Percentiles rank a stretch among this genome's conserved stretches.
Evolutionary conservation across 75 land plant genomes (phyloP).

Genomic region (Pseudotsuga menziesii): DNA sequence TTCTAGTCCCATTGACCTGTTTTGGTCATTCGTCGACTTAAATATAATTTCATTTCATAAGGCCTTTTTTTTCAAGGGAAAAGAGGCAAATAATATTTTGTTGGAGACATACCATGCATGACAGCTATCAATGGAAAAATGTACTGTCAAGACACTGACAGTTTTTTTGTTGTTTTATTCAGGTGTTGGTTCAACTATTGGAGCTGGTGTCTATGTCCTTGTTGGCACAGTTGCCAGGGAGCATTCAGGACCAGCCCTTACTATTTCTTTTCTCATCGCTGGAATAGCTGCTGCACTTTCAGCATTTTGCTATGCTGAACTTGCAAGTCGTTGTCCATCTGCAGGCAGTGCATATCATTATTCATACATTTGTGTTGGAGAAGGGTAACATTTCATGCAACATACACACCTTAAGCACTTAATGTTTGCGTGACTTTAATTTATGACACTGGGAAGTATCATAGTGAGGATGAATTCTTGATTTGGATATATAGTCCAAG

Average conservation of each 20-base stretch:
- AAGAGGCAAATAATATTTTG: no score
- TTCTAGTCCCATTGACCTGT: no score
- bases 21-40: no score
- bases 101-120: no score
- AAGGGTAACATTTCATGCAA: conserved; percentile 55
- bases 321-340: conserved; percentile 96
- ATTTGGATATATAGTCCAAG: neutral
- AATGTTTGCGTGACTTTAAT: neutral
- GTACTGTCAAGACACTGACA: no score
- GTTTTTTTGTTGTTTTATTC: neutral
- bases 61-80: no score
- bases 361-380: conserved; percentile 95
- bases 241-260: conserved; percentile 86
- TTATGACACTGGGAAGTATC: neutral
- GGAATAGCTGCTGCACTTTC: conserved; percentile 96
- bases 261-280: conserved; percentile 88
- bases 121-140: no score
- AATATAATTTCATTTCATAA: no score
- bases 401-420: neutral
- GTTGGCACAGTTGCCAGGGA: conserved; percentile 97
- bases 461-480: neutral
- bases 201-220: conserved; percentile 97
- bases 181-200: conserved; percentile 97
- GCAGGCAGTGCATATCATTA: conserved; percentile 99
- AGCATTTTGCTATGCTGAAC: conserved; percentile 99